phyloP scores from a whole-genome alignment of 1,139 yeast species.

The Barnettozyma hawaiiensis region DNA sequence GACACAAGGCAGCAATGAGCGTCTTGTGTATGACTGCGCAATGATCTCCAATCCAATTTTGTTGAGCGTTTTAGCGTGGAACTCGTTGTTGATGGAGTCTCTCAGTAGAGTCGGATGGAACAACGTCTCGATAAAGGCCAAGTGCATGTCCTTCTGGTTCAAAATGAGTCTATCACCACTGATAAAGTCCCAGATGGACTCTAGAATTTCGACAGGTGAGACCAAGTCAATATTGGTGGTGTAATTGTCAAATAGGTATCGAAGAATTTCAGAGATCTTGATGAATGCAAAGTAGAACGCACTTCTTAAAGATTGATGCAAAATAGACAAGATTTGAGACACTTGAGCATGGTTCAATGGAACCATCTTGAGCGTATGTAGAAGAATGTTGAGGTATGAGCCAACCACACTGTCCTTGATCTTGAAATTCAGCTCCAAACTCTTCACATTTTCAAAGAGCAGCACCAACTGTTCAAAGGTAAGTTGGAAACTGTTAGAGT shows the following conservation, averaged over 20 bases:
- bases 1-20: slow-evolving; percentile 61
- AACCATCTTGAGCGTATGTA: slow-evolving; percentile 12
- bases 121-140: slow-evolving; percentile 44
- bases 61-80: slow-evolving; percentile 29
- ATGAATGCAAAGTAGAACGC: slow-evolving; percentile 6
- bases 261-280: slow-evolving; percentile 22
- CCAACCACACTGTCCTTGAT: slow-evolving; percentile 17
- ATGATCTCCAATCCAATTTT: slow-evolving; percentile 42
- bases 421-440: slow-evolving; percentile 12
- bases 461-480: slow-evolving; percentile 10
- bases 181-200: slow-evolving; percentile 52
- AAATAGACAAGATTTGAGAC: neutral
- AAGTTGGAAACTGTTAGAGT: neutral
- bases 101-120: slow-evolving; percentile 31
- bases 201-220: slow-evolving; percentile 29
- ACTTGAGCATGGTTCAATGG: slow-evolving; percentile 11
- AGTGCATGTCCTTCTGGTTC: slow-evolving; percentile 60
- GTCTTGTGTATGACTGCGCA: slow-evolving; percentile 52
- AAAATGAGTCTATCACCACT: slow-evolving; percentile 59
- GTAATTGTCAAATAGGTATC: slow-evolving; percentile 23
- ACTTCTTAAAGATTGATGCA: slow-evolving; percentile 6
- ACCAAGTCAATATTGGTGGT: slow-evolving; percentile 14
- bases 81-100: slow-evolving; percentile 27
- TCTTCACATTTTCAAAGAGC: neutral
- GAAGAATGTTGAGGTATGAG: slow-evolving; percentile 10